phyloP scores from a whole-genome alignment of 2,329 filamentous ascomycete species.

The Sarocladium kiliense region DNA sequence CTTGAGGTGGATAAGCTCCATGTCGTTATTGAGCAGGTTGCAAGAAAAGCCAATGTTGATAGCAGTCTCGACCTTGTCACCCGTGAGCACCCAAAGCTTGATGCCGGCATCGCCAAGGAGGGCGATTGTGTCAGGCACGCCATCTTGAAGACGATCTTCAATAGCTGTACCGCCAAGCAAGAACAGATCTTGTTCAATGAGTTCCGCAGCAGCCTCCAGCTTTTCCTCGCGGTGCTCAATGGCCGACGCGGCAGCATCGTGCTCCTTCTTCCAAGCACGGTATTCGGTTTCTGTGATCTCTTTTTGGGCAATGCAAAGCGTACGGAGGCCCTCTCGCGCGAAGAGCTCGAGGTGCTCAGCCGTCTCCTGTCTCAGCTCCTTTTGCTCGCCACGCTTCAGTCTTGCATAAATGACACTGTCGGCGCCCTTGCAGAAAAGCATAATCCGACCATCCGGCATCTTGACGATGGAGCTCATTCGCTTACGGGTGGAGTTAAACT shows the following conservation, averaged over 20 bases:
- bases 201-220: slow-evolving; percentile 80
- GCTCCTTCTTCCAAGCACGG: slow-evolving; percentile 74
- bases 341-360: slow-evolving; percentile 97
- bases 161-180: slow-evolving; percentile 93
- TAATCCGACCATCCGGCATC: slow-evolving; percentile 86
- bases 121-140: slow-evolving; percentile 91
- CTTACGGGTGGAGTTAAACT: slow-evolving; percentile 96
- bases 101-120: slow-evolving; percentile 90
- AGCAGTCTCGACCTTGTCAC: slow-evolving; percentile 97
- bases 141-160: slow-evolving; percentile 93
- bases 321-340: slow-evolving; percentile 88
- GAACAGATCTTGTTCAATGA: slow-evolving; percentile 84
- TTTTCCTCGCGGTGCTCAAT: slow-evolving; percentile 88
- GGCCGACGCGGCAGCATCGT: slow-evolving; percentile 80
- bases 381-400: slow-evolving; percentile 77
- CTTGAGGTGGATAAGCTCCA: slow-evolving; percentile 92
- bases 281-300: slow-evolving; percentile 81
- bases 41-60: slow-evolving; percentile 99
- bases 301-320: slow-evolving; percentile 85
- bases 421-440: slow-evolving; percentile 94
- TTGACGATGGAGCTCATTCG: slow-evolving; percentile 96
- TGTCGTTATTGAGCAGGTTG: slow-evolving; percentile 93
- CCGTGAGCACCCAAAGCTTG: slow-evolving; percentile 96
- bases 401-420: slow-evolving; percentile 97
- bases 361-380: slow-evolving; percentile 74